A percentile compares a stretch with the other conserved stretches of the same genome.
These are phyloP conservation scores for Trametes cubensis DNA, from an alignment of 768 basidiomycete species.

Conservation along the genomic window DNA sequence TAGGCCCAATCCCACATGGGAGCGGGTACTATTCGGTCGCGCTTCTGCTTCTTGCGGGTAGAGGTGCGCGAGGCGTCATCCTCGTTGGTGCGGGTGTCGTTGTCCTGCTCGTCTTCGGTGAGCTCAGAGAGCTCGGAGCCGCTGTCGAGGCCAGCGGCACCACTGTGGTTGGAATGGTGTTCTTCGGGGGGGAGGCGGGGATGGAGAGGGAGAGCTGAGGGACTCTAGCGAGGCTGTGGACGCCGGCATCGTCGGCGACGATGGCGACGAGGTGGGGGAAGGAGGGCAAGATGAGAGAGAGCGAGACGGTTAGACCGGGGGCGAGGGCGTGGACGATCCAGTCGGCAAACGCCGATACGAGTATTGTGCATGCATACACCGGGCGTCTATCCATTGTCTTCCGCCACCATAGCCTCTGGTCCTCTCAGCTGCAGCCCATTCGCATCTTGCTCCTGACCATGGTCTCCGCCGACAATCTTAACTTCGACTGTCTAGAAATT, in stretches of 20 bases:
- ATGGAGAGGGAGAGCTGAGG: slow-evolving; percentile 69
- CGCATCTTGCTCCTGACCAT: slow-evolving; percentile 36
- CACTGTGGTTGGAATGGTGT: slow-evolving; percentile 34
- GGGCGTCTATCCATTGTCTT: slow-evolving; percentile 10
- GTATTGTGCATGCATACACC: slow-evolving; percentile 5
- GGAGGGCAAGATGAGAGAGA: slow-evolving; percentile 1
- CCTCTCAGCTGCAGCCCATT: not conserved
- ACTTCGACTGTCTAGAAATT: slow-evolving; percentile 74
- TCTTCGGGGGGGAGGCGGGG: slow-evolving; percentile 46
- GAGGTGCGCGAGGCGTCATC: slow-evolving; percentile 28
- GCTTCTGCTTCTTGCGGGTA: slow-evolving; percentile 34
- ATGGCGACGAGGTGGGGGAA: slow-evolving; percentile 24
- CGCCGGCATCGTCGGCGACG: slow-evolving; percentile 45
- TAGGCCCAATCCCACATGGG: slow-evolving; percentile 88
- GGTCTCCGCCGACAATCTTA: slow-evolving; percentile 68
- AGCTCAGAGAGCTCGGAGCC: slow-evolving; percentile 84
- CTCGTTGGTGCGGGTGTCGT: slow-evolving; percentile 36
- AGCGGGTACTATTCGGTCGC: slow-evolving; percentile 70
- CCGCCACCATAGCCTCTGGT: not conserved
- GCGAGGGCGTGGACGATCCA: slow-evolving; percentile 25
- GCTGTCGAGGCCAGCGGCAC: slow-evolving; percentile 51
- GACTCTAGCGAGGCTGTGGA: slow-evolving; percentile 67
- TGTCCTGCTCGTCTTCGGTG: slow-evolving; percentile 78
- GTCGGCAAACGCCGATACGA: slow-evolving; percentile 12
- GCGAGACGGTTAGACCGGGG: slow-evolving; percentile 1